phyloP scores from a whole-genome alignment of 176 grass and related monocot genomes.

The Oryza rufipogon region DNA sequence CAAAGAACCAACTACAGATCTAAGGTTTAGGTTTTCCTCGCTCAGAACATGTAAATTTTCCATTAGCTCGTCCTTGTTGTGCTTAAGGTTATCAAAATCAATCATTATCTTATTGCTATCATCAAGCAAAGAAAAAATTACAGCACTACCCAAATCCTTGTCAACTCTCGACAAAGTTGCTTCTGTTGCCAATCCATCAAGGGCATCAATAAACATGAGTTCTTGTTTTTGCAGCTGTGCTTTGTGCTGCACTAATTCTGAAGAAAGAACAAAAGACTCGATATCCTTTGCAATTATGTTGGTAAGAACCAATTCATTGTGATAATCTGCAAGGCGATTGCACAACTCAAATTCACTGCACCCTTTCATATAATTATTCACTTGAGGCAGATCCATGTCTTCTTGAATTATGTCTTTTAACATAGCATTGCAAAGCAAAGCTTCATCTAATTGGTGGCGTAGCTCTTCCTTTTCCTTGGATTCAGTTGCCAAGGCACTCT shows the following conservation, averaged over 20 bases:
- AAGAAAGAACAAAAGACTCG: constrained; percentile 55
- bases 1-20: constrained; percentile 47
- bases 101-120: constrained; percentile 48
- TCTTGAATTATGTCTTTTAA: constrained; percentile 45
- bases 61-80: constrained; percentile 38
- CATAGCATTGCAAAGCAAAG: constrained; percentile 43
- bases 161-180: constrained; percentile 66
- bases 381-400: constrained; percentile 46
- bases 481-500: constrained; percentile 47
- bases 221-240: constrained; percentile 43
- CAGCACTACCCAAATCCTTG: constrained; percentile 46
- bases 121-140: constrained; percentile 49
- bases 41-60: constrained; percentile 32
- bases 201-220: constrained; percentile 39
- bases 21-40: constrained; percentile 54
- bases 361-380: constrained; percentile 26
- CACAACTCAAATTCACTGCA: constrained; percentile 52
- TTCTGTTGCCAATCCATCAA: constrained; percentile 62
- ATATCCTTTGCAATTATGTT: constrained; percentile 59
- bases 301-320: constrained; percentile 48
- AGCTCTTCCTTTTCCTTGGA: constrained; percentile 72
- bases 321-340: constrained; percentile 43
- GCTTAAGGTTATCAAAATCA: constrained; percentile 41
- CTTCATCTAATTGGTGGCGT: constrained; percentile 50
- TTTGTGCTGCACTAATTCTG: constrained; percentile 50